phyloP scores from a whole-genome alignment of 371 early-diverging fungal genomes.

The Mycotypha africana region DNA sequence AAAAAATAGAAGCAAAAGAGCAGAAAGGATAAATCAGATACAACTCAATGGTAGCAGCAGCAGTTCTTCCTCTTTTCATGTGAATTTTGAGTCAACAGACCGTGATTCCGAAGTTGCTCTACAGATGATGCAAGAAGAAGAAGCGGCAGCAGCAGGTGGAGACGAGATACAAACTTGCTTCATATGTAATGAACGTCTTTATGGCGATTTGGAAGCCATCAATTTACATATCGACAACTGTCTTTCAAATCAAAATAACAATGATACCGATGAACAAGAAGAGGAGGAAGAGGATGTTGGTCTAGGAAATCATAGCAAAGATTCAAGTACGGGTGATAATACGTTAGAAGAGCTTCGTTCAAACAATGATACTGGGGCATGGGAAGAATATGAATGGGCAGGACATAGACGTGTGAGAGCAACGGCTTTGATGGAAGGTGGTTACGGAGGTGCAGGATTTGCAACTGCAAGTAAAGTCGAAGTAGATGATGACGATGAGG shows the following conservation, averaged over 20 bases:
- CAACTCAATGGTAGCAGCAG: too few species aligned
- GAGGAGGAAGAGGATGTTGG: not conserved
- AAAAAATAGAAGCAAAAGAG: slow-evolving; percentile 23
- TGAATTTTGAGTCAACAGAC: not conserved
- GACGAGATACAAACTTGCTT: slow-evolving; percentile 53
- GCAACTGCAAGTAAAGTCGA: slow-evolving; percentile 42
- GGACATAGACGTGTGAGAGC: slow-evolving; percentile 81
- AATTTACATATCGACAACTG: slow-evolving; percentile 72
- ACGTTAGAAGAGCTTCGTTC: not conserved
- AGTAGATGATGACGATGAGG: slow-evolving; percentile 65
- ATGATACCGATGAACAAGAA: slow-evolving; percentile 1
- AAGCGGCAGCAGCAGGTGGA: slow-evolving; percentile 7
- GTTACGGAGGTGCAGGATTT: slow-evolving; percentile 56
- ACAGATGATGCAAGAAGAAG: slow-evolving; percentile 9
- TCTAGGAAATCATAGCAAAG: not conserved
- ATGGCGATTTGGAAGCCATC: slow-evolving; percentile 54
- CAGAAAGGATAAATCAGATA: slow-evolving; percentile 14
- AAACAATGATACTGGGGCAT: slow-evolving; percentile 11
- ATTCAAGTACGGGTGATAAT: not conserved
- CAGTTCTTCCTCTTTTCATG: too few species aligned
- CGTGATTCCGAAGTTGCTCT: slow-evolving; percentile 3
- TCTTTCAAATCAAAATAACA: slow-evolving; percentile 22
- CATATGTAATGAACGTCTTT: slow-evolving; percentile 63
- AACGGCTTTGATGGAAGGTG: slow-evolving; percentile 82
- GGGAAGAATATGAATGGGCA: slow-evolving; percentile 83